Conservation (phyloP, 192 early-diverging fungal genomes). For the Entomortierella chlamydospora region DNA sequence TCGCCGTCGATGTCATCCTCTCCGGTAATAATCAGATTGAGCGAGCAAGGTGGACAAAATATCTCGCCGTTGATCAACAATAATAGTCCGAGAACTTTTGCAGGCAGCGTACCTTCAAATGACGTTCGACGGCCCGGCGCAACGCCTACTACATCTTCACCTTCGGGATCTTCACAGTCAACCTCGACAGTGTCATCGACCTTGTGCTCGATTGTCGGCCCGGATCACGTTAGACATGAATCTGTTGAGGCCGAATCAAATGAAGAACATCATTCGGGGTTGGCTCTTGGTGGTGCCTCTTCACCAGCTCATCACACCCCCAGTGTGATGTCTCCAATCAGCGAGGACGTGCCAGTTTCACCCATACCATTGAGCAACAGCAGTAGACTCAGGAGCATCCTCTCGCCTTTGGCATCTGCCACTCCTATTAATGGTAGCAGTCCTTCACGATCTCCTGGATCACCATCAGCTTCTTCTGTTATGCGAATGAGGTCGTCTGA, state of each 20-base stretch:
- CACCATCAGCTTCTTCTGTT: background rate
- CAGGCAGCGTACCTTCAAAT: conserved; percentile 12
- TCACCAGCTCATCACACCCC: background rate
- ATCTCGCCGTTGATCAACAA: conserved; percentile 25
- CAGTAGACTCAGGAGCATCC: background rate
- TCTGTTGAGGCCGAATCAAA: background rate
- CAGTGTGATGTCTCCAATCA: background rate
- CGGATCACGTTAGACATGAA: background rate
- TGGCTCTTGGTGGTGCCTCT: background rate
- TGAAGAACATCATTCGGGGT: background rate
- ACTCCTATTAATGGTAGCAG: background rate
- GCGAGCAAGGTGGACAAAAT: conserved; percentile 40
- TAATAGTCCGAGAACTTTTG: conserved; percentile 16
- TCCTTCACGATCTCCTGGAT: background rate
- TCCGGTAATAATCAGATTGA: conserved; percentile 44
- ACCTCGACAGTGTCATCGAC: conserved; percentile 8
- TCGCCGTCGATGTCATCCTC: conserved; percentile 41
- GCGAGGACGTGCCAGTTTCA: background rate
- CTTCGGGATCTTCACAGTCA: conserved; percentile 6
- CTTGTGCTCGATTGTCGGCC: conserved; percentile 21
- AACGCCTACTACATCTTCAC: background rate
- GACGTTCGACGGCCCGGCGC: conserved; percentile 19
- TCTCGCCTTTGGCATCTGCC: background rate
- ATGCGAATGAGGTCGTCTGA: background rate
- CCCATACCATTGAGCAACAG: background rate